A percentile compares a stretch with the other conserved stretches of the same genome.
phyloP scores from a whole-genome alignment of 306 rosid species.

The Acacia confusa region DNA sequence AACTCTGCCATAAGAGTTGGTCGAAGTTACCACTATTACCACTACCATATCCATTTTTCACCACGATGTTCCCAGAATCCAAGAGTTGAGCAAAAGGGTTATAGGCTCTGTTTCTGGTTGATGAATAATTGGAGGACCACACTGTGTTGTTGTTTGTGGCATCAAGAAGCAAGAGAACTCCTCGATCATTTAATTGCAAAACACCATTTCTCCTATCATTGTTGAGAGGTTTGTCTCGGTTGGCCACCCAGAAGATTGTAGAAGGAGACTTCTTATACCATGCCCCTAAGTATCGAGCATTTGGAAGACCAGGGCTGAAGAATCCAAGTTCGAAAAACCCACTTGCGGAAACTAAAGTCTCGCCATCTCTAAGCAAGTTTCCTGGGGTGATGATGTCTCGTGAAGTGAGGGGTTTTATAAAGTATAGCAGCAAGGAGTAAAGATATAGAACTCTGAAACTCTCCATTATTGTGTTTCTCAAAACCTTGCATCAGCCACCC shows the following conservation, averaged over 20 bases:
- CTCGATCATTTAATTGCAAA: slow-evolving; percentile 23
- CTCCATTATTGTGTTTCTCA: not conserved
- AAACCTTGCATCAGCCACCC: not conserved
- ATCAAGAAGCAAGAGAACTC: slow-evolving; percentile 30
- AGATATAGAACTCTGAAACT: not conserved
- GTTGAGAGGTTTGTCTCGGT: not conserved
- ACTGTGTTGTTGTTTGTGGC: slow-evolving; percentile 13
- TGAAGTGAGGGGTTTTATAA: not conserved
- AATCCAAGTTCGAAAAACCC: slow-evolving; percentile 36
- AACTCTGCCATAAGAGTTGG: slow-evolving; percentile 34
- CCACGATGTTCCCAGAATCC: slow-evolving; percentile 39
- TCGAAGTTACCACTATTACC: not conserved
- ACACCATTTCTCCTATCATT: not conserved
- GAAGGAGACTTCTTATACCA: slow-evolving; percentile 32
- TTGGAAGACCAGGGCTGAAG: slow-evolving; percentile 22
- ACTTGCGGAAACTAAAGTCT: slow-evolving; percentile 28
- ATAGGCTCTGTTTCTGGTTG: slow-evolving; percentile 3
- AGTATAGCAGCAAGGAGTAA: not conserved
- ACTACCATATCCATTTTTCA: not conserved
- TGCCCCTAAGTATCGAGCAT: slow-evolving; percentile 28
- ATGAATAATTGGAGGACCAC: slow-evolving; percentile 34
- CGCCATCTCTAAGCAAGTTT: slow-evolving; percentile 10
- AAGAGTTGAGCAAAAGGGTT: slow-evolving; percentile 21
- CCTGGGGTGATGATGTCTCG: not conserved
- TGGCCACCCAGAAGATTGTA: slow-evolving; percentile 39